A percentile compares a stretch with the other conserved stretches of the same genome.
Evolutionary conservation across 306 rosid species (phyloP).

Genomic region (Amphicarpaea edgeworthii): DNA sequence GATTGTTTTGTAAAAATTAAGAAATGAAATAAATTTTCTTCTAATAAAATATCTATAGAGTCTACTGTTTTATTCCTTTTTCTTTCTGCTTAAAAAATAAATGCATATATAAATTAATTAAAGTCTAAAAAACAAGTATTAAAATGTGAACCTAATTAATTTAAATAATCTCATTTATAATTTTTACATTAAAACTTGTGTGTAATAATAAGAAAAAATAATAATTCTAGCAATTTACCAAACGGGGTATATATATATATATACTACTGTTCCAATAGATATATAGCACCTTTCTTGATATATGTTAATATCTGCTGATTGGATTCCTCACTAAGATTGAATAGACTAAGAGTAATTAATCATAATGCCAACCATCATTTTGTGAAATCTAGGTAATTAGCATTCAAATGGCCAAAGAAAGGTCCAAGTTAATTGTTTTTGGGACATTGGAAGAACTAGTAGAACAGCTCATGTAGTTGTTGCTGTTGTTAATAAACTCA

Average conservation of each 20-base stretch:
- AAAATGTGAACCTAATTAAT: not conserved
- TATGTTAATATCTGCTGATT: not conserved
- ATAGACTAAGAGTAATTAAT: too few relatives aligned
- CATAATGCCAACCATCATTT: too few relatives aligned
- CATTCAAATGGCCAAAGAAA: slow-evolving; percentile 62
- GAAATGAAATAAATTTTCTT: too few relatives aligned
- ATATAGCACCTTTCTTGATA: not conserved
- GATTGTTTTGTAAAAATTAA: too few relatives aligned
- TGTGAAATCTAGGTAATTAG: not conserved
- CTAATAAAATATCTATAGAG: too few relatives aligned
- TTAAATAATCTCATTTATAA: not conserved
- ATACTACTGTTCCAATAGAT: not conserved
- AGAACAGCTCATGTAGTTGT: slow-evolving; percentile 47
- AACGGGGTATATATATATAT: not conserved
- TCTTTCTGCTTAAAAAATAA: too few relatives aligned
- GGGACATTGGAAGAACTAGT: slow-evolving; percentile 51
- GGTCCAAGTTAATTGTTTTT: slow-evolving; percentile 57
- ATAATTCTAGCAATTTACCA: not conserved
- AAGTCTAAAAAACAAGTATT: too few relatives aligned
- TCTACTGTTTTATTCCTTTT: too few relatives aligned
- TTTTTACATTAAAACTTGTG: not conserved
- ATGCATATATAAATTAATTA: too few relatives aligned
- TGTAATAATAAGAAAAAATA: not conserved
- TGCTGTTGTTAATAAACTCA: slow-evolving; percentile 35
- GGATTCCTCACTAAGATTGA: not conserved